Conservation (phyloP, 495 filamentous ascomycete species). For the Rusavskia elegans region DNA sequence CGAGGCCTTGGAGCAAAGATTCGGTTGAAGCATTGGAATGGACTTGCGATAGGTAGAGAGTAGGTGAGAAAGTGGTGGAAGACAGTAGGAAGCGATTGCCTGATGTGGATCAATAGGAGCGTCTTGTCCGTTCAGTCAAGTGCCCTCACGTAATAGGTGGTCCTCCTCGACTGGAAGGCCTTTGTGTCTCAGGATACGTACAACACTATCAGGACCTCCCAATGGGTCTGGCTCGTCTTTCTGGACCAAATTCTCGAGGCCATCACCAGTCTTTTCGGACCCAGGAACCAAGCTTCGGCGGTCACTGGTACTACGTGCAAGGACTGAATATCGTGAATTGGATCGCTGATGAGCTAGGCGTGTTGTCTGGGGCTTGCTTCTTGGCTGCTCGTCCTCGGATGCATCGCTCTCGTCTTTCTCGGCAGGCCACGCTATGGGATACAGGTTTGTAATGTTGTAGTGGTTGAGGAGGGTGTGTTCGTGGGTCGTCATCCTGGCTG, state of each 20-base stretch:
- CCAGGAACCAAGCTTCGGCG: conserved; percentile 49
- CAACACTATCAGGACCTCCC: conserved; percentile 67
- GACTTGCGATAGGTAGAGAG: conserved; percentile 79
- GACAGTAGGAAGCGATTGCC: conserved; percentile 88
- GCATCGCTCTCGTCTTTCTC: conserved; percentile 60
- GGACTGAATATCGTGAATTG: conserved; percentile 68
- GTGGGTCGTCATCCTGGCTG: conserved; percentile 35
- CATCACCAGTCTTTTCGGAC: conserved; percentile 48
- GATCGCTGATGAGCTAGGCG: conserved; percentile 35
- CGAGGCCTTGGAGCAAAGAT: conserved; percentile 60
- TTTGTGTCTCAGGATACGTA: conserved; percentile 54
- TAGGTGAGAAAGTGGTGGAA: conserved; percentile 87
- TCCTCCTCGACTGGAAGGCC: conserved; percentile 82
- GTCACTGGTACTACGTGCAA: conserved; percentile 57
- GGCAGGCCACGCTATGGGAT: conserved; percentile 72
- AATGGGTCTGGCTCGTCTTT: conserved; percentile 86
- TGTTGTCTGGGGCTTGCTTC: conserved; percentile 24
- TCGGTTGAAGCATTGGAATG: conserved; percentile 72
- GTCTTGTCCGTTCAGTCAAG: not conserved
- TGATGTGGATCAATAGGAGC: conserved; percentile 14
- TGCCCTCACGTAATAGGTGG: conserved; percentile 47
- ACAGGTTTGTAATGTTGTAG: conserved; percentile 71
- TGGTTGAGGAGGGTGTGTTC: conserved; percentile 69
- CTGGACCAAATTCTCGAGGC: conserved; percentile 60
- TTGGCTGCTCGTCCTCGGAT: conserved; percentile 44